Evolutionary conservation across 2,329 filamentous ascomycete genomes (phyloP).

Genomic region (Karstenula rhodostoma): DNA sequence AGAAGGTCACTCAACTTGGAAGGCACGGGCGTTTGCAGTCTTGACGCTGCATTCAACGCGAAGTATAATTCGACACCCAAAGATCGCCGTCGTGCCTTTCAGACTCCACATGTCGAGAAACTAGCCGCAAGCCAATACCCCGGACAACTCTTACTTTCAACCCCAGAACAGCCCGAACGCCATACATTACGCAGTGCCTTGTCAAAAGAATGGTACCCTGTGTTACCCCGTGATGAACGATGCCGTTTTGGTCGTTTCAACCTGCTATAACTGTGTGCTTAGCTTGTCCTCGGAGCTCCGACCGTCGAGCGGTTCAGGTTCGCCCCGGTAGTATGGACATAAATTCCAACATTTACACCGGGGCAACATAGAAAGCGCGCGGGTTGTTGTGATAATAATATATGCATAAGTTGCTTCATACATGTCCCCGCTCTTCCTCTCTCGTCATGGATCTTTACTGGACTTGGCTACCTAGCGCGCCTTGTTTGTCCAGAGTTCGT

Average conservation of each 20-base stretch:
- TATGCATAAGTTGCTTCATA: neutral
- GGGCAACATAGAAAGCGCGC: neutral
- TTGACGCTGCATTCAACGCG: neutral
- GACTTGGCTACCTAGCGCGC: neutral
- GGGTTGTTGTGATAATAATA: neutral
- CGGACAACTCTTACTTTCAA: neutral
- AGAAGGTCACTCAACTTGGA: neutral
- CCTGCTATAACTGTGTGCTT: neutral
- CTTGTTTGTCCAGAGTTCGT: neutral
- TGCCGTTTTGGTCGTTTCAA: neutral
- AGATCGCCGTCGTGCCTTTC: neutral
- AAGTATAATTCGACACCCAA: neutral
- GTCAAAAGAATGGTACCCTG: neutral
- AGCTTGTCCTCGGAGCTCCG: neutral
- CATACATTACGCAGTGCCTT: neutral
- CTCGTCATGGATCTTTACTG: neutral
- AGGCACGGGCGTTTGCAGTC: neutral
- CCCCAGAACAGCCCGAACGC: neutral
- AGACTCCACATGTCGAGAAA: neutral
- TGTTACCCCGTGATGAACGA: neutral
- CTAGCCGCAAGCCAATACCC: neutral
- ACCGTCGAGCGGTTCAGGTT: neutral
- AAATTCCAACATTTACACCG: neutral
- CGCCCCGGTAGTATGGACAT: neutral
- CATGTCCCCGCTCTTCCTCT: neutral